Percentiles rank a stretch among this genome's conserved stretches.
Conservation (phyloP, 768 basidiomycete species). For the Phlebiopsis flavidoalba region DNA sequence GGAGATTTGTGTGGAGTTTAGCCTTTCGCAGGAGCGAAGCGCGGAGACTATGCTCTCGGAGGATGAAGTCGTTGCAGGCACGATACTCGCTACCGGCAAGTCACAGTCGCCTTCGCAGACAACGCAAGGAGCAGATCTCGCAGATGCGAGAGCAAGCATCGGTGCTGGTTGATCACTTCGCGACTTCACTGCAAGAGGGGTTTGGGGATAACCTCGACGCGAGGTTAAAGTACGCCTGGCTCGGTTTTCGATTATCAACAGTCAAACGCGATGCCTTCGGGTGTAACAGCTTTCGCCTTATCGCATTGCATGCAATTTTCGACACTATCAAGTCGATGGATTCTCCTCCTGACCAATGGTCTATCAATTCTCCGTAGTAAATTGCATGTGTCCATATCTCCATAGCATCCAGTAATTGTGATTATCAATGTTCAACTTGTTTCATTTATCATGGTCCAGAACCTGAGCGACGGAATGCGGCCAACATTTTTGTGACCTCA, state of each 20-base stretch:
- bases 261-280: conserved; percentile 33
- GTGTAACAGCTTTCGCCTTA: conserved; percentile 51
- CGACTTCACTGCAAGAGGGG: conserved; percentile 35
- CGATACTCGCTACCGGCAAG: conserved; percentile 40
- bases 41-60: conserved; percentile 40
- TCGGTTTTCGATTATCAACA: conserved; percentile 43
- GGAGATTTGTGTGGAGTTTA: conserved; percentile 39
- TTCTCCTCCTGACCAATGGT: too few relatives aligned
- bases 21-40: conserved; percentile 33
- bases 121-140: conserved; percentile 42
- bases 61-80: conserved; percentile 57
- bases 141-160: conserved; percentile 48
- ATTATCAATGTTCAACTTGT: too few relatives aligned
- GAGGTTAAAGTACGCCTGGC: conserved; percentile 42
- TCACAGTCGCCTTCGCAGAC: conserved; percentile 30
- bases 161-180: conserved; percentile 32
- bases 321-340: conserved; percentile 39
- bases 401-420: too few relatives aligned
- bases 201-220: conserved; percentile 28
- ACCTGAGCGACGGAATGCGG: too few relatives aligned
- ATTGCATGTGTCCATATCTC: too few relatives aligned
- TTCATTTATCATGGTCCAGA: too few relatives aligned
- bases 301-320: conserved; percentile 49
- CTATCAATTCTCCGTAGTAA: too few relatives aligned
- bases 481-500: too few relatives aligned